phyloP scores from a whole-genome alignment of 805 yeast species.

The Zygotorulaspora florentina region DNA sequence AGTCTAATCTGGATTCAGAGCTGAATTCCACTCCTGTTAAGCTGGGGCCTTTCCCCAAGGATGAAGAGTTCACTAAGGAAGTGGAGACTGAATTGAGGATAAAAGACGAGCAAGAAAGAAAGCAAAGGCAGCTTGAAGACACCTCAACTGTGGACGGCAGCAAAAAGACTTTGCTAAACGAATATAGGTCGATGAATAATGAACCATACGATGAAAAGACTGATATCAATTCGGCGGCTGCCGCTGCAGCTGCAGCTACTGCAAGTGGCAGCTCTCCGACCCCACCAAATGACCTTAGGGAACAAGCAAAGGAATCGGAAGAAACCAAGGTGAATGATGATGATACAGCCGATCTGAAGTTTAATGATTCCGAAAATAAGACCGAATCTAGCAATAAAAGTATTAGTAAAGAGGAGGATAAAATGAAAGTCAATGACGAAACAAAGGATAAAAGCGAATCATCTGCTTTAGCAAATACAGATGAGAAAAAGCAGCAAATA shows the following conservation, averaged over 20 bases:
- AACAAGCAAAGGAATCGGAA: slow-evolving; percentile 5
- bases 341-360: not conserved
- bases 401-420: slow-evolving; percentile 1
- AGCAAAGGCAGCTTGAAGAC: slow-evolving; percentile 26
- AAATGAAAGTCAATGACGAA: slow-evolving; percentile 10
- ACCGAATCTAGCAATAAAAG: slow-evolving; percentile 4
- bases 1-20: slow-evolving; percentile 26
- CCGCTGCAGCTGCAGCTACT: slow-evolving; percentile 1
- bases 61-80: slow-evolving; percentile 79
- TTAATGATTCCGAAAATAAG: slow-evolving; percentile 3
- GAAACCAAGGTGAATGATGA: slow-evolving; percentile 10
- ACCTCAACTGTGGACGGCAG: slow-evolving; percentile 2
- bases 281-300: slow-evolving; percentile 6
- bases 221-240: not conserved
- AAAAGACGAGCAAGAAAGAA: slow-evolving; percentile 62
- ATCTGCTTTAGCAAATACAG: slow-evolving; percentile 17
- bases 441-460: slow-evolving; percentile 24
- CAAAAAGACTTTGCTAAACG: slow-evolving; percentile 53
- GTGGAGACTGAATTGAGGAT: slow-evolving; percentile 77
- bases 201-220: slow-evolving; percentile 23
- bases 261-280: not conserved
- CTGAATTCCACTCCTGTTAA: slow-evolving; percentile 48
- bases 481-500: slow-evolving; percentile 15
- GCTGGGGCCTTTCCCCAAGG: slow-evolving; percentile 81
- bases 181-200: slow-evolving; percentile 56